Evolutionary conservation across 139 green algal genomes (phyloP), one percentile per base, ranked within the genome.

Genomic region (Micractinium conductrix): DNA sequence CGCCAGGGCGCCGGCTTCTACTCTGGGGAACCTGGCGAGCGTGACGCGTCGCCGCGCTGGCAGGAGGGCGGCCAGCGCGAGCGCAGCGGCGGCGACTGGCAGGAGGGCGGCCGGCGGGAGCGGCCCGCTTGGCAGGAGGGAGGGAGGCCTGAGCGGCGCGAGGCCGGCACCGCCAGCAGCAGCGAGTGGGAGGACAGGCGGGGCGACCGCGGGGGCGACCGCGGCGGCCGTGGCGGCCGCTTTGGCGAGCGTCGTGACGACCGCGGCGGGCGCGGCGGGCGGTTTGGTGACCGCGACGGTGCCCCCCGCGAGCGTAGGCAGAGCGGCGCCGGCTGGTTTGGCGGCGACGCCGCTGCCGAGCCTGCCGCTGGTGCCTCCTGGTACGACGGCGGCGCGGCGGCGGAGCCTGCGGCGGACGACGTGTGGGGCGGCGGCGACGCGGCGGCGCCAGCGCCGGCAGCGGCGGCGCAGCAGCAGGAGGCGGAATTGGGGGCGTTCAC

Each of bases 1-100:
- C 70, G 70, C 42, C 70, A 55, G 42, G 70, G 70, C 10, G 43
- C 70, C 1, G 70, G 70, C 26, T 42, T 78, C 26, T 78, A 78
- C 26, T 26, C 24, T 21, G 37, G 68, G 21, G 21, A 35, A 22
- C 16, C 24, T 40, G 70, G 70, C 26, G 26, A 42, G 42, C 2
- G 14, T 74, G 3, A 6, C 19, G 67, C 37, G 37, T 10, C 67
- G 67, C 17, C 42, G 42, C 42, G 12, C 42, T 28, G 70, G 30
- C 70, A 35, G 70, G 42, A 33, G 70, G 12, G 42, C 70, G 26
- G 42, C 22, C 9, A 37, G 16, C 8, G 26, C 26, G 42, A 37
- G 70, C 70, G 9, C 35, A 40, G 70, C 71, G 28, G 71, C 71
- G 28, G 44, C 16, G 43, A 22, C 5, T 60, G 74, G 74, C 40